Conservation (phyloP, 2,329 filamentous ascomycete species). For the Phyllosticta citrichinensis region DNA sequence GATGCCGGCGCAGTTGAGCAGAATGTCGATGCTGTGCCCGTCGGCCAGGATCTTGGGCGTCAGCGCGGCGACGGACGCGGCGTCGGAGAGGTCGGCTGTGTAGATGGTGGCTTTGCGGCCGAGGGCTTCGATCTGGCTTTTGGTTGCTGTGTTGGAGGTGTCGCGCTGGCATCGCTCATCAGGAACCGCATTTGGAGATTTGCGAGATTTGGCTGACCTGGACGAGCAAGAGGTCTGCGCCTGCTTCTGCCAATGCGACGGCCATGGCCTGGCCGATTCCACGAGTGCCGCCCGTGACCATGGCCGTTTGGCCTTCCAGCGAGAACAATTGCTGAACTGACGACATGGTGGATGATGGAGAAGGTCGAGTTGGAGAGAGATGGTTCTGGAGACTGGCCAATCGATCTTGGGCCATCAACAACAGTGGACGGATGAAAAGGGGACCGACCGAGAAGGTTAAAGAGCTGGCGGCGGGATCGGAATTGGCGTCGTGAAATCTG, state of each 20-base stretch:
- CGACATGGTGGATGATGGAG: conserved; percentile 18
- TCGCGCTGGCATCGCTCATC: conserved; percentile 41
- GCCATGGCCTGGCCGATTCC: conserved; percentile 44
- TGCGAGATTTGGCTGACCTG: conserved; percentile 27
- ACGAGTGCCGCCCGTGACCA: conserved; percentile 41
- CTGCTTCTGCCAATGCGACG: conserved; percentile 40
- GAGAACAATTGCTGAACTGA: conserved; percentile 37
- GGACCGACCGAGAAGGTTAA: not conserved
- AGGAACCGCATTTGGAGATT: not conserved
- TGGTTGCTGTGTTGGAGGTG: conserved; percentile 46
- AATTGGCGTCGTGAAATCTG: not conserved
- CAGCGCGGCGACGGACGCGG: conserved; percentile 50
- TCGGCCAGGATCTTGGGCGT: conserved; percentile 52
- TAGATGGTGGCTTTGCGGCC: conserved; percentile 59
- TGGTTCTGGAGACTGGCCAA: not conserved
- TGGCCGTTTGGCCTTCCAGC: conserved; percentile 39
- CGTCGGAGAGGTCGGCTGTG: conserved; percentile 56
- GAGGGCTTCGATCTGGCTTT: conserved; percentile 51
- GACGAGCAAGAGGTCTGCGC: conserved; percentile 41
- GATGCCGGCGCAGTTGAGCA: conserved; percentile 81
- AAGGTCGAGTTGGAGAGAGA: not conserved
- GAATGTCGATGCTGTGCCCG: conserved; percentile 58
- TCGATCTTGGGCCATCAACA: conserved; percentile 5
- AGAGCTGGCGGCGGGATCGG: not conserved
- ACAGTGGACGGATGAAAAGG: not conserved